Percentiles rank a stretch among this genome's conserved stretches.
These are phyloP conservation scores for Ormosia semicastrata DNA, from an alignment of 306 rosid genomes.

Conservation along the genomic window DNA sequence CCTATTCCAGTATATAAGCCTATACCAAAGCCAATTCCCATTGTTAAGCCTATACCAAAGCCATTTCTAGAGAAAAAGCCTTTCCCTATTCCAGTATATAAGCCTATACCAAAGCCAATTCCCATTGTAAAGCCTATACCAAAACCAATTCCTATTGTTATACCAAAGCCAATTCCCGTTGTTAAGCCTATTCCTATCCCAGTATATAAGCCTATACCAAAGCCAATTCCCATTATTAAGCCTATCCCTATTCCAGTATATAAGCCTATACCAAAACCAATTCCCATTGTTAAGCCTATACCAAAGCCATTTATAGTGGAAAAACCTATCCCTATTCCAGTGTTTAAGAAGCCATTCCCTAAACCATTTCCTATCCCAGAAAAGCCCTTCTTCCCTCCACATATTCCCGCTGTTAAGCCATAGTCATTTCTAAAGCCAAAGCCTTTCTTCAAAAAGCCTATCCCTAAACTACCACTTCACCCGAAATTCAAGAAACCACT, in stretches of 20 bases:
- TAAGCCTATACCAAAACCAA: not conserved
- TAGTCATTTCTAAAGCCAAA: not conserved
- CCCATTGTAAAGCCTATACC: not conserved
- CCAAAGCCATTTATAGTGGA: too few species aligned
- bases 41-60: not conserved
- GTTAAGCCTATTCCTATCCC: not conserved
- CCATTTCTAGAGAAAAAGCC: too few species aligned
- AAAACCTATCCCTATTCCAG: not conserved
- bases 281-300: not conserved
- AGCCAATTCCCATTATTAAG: not conserved
- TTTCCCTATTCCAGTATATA: not conserved
- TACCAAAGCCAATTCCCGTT: slow-evolving; percentile 14
- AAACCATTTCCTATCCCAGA: not conserved
- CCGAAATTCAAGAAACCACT: not conserved
- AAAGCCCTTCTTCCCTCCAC: slow-evolving; percentile 18
- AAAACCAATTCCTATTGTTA: too few species aligned
- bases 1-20: not conserved
- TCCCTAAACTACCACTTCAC: not conserved
- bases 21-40: not conserved
- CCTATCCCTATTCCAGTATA: not conserved
- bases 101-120: not conserved
- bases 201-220: not conserved
- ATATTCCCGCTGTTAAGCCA: not conserved
- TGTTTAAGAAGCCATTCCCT: not conserved
- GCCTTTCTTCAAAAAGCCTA: not conserved